Conservation (phyloP, 2,329 filamentous ascomycete species). For the Sporothrix variecibatus region DNA sequence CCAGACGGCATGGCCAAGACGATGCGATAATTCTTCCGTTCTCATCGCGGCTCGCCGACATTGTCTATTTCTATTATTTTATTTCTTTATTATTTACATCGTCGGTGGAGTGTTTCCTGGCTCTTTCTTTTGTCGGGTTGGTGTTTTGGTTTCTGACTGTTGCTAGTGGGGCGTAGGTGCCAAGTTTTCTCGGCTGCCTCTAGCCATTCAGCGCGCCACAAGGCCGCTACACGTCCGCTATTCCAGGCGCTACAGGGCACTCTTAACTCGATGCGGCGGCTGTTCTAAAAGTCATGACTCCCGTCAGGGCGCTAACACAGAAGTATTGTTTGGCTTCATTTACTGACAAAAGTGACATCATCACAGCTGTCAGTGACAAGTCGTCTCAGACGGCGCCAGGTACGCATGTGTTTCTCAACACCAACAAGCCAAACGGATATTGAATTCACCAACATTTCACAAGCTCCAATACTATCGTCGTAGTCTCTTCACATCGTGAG, state of each 20-base stretch:
- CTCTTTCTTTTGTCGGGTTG: not conserved
- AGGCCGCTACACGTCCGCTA: not conserved
- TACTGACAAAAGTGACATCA: not conserved
- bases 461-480: not conserved
- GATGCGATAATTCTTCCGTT: not conserved
- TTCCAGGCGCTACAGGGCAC: not conserved
- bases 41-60: too few species aligned
- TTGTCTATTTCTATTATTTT: not conserved
- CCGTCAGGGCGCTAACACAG: not conserved
- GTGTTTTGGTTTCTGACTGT: conserved; percentile 12
- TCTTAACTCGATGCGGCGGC: conserved; percentile 11
- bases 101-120: not conserved
- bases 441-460: not conserved
- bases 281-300: not conserved
- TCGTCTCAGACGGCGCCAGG: not conserved
- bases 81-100: not conserved
- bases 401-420: not conserved
- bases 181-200: not conserved
- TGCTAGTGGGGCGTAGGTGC: conserved; percentile 18
- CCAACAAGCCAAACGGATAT: not conserved
- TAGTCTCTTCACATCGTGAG: not conserved
- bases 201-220: not conserved
- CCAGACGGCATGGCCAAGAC: not conserved
- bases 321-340: not conserved
- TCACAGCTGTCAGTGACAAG: not conserved